Conservation (phyloP, 257 asterid species). For the Galeopsis tetrahit region DNA sequence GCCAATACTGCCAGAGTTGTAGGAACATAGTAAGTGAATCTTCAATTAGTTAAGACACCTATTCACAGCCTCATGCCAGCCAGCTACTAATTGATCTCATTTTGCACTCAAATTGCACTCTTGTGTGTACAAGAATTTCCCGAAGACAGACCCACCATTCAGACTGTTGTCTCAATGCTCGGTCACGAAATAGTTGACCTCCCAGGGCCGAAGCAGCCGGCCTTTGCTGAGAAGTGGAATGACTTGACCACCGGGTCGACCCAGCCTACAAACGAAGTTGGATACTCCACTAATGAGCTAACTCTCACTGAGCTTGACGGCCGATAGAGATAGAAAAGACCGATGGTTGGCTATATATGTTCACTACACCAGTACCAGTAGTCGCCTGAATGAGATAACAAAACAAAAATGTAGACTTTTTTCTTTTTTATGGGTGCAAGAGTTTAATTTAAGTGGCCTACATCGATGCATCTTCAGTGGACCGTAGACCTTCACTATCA, state of each 20-base stretch:
- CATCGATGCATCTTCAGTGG: no score
- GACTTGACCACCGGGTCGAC: not conserved
- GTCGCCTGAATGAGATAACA: no score
- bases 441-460: no score
- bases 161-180: no score
- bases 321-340: slow-evolving; percentile 19
- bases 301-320: slow-evolving; percentile 33
- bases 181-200: slow-evolving; percentile 29
- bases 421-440: no score
- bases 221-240: slow-evolving; percentile 31
- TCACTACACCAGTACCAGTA: no score
- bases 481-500: no score
- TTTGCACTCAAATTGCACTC: not conserved
- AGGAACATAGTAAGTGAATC: not conserved
- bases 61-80: not conserved
- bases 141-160: no score
- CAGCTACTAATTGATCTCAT: not conserved
- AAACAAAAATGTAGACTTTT: no score
- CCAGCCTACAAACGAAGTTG: not conserved
- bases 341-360: no score
- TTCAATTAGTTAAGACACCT: not conserved
- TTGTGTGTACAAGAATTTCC: slow-evolving; percentile 40
- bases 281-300: slow-evolving; percentile 22
- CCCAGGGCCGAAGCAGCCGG: slow-evolving; percentile 27
- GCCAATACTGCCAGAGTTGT: slow-evolving; percentile 4